Evolutionary conservation across 768 basidiomycete genomes (phyloP), one percentile per base, ranked within the genome.

Genomic region (Podaxis sp.): DNA sequence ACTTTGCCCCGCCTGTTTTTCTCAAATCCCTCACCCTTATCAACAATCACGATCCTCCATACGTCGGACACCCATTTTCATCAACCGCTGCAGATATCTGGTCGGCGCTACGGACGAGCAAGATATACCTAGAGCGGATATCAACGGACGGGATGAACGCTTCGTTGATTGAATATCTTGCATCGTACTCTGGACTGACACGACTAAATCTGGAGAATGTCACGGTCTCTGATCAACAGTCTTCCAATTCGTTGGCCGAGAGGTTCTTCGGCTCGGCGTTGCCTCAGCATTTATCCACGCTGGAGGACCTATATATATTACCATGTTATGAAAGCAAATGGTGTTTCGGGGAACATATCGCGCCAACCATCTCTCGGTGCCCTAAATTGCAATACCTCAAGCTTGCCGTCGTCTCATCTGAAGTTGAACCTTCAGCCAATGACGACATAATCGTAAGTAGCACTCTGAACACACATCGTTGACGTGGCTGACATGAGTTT

Each of bases 341-440:
- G 59, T 60, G 59, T 60, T 60, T 60, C 24, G 51, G 59, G 24
- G 59, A 52, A n/a, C 59, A 60, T 28, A 52, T 60, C 19, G 38
- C 51, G 49, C 48, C 59, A 11, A 52, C 26, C 48, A 24, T 60
- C 33, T 22, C 19, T 52, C 59, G 51, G 7, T 60, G 59, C 49
- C 22, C 51, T n/a, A 52, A 28, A 26, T 39, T 52, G 22, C 49
- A 52, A 19, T 60, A 60, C 22, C 49, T 51, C 19, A 60, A 60
- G 51, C 24, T 52, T n/a, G 49, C 59, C 15, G 59, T 60, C n/a
- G 30, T 60, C 59, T 51, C 59, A 24, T 60, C 59, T 52, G 36
- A 60, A 38, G 49, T 60, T 52, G 52, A 38, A n/a, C 36, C 59
- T 22, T 60, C 59, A 26, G 48, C 22, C 36, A 22, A 60, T 26